These are phyloP conservation scores for Kwoniella heveanensis DNA, from an alignment of 768 basidiomycete genomes.

Conservation along the genomic window DNA sequence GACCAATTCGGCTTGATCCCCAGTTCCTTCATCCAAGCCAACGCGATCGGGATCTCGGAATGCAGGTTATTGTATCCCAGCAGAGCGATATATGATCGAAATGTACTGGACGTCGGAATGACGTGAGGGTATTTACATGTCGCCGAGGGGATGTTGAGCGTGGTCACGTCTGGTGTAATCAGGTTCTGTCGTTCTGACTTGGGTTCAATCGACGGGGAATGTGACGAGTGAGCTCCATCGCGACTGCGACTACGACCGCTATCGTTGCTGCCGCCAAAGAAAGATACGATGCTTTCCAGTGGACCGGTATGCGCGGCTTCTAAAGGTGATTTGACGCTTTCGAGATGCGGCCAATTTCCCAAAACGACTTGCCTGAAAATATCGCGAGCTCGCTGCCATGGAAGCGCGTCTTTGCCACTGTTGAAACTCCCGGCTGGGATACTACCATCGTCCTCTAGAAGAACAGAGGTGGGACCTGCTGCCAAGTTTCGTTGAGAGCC, in stretches of 20 bases:
- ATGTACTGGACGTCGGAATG: conserved; percentile 62
- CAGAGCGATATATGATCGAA: conserved; percentile 65
- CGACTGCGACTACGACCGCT: too few species aligned
- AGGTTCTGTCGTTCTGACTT: too few species aligned
- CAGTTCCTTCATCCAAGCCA: conserved; percentile 75
- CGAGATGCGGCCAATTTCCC: conserved; percentile 62
- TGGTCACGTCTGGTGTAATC: neutral
- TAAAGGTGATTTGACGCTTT: conserved; percentile 57
- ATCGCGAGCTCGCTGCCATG: conserved; percentile 61
- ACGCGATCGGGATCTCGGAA: conserved; percentile 66
- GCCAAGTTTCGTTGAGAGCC: conserved; percentile 9
- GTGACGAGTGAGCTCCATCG: too few species aligned
- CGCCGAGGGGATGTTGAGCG: conserved; percentile 15
- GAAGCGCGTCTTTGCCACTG: conserved; percentile 17
- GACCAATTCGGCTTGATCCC: conserved; percentile 61
- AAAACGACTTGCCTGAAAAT: conserved; percentile 66
- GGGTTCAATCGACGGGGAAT: too few species aligned
- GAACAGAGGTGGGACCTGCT: conserved; percentile 19
- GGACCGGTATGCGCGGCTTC: conserved; percentile 33
- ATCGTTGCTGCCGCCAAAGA: conserved; percentile 1
- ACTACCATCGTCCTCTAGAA: conserved; percentile 38
- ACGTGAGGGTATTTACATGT: conserved; percentile 57
- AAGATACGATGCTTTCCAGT: conserved; percentile 18
- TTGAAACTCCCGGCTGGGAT: conserved; percentile 45
- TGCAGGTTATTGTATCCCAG: conserved; percentile 62